Evolutionary conservation across 2,329 filamentous ascomycete species (phyloP).

Genomic region (Trichoderma arundinaceum): DNA sequence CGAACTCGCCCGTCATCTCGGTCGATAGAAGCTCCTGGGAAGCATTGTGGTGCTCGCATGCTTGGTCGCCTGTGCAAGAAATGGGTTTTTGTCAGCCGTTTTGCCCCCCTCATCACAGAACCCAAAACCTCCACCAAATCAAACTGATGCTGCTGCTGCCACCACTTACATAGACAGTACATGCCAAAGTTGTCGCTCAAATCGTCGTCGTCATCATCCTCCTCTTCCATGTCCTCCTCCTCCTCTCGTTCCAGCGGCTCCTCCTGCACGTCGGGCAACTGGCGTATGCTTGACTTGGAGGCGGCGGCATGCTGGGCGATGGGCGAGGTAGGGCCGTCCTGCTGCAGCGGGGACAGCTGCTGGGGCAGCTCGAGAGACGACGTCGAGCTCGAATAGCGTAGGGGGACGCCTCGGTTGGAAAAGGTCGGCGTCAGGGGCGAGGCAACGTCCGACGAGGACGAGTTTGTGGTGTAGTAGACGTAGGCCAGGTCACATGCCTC

Average conservation of each 20-base stretch:
- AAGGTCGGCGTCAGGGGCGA: slow-evolving; percentile 76
- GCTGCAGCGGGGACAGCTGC: slow-evolving; percentile 35
- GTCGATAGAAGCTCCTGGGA: slow-evolving; percentile 48
- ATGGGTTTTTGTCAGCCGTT: slow-evolving; percentile 33
- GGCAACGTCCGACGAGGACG: slow-evolving; percentile 68
- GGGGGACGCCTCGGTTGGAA: slow-evolving; percentile 63
- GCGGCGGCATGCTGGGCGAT: slow-evolving; percentile 51
- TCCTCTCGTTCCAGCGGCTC: slow-evolving; percentile 76
- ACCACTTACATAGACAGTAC: slow-evolving; percentile 76
- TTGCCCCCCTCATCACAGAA: no score
- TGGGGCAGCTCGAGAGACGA: slow-evolving; percentile 72
- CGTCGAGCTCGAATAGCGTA: slow-evolving; percentile 72
- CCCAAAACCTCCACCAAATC: no score
- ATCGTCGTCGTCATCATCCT: slow-evolving; percentile 57
- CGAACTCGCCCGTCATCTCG: slow-evolving; percentile 50
- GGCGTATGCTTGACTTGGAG: slow-evolving; percentile 64
- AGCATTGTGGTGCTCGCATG: slow-evolving; percentile 62
- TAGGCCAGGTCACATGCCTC: slow-evolving; percentile 46
- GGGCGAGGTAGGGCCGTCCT: slow-evolving; percentile 36
- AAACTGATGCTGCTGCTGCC: no score
- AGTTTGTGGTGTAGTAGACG: slow-evolving; percentile 56
- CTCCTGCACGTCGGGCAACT: slow-evolving; percentile 82
- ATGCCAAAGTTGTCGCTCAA: slow-evolving; percentile 50
- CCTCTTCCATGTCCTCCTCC: slow-evolving; percentile 59
- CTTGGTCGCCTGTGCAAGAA: slow-evolving; percentile 59